phyloP scores from a whole-genome alignment of 352 stramenopile species.

The Phytophthora fragariae region DNA sequence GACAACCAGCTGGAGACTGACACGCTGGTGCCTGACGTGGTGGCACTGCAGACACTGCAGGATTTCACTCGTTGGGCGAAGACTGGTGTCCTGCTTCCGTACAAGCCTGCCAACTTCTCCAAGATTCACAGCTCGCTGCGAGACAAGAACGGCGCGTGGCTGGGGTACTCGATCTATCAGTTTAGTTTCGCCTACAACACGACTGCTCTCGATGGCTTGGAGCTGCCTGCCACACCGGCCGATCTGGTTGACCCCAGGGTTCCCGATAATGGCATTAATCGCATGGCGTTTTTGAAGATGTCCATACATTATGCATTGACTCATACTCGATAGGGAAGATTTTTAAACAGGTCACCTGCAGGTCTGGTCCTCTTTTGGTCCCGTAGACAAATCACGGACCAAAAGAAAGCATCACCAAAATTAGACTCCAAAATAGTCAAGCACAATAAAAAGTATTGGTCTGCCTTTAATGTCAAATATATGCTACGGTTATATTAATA shows the following conservation, averaged over 20 bases:
- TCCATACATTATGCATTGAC: no score
- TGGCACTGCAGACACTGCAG: conserved; percentile 24
- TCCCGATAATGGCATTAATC: no score
- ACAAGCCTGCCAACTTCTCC: conserved; percentile 64
- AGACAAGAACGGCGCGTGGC: conserved; percentile 39
- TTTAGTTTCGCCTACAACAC: conserved; percentile 56
- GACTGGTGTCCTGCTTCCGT: conserved; percentile 50
- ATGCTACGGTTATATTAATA: no score
- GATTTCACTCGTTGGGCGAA: conserved; percentile 57
- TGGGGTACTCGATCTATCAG: conserved; percentile 44
- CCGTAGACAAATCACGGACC: no score
- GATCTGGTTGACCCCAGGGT: conserved; percentile 38
- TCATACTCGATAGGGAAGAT: no score
- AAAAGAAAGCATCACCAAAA: no score
- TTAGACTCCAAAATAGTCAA: no score
- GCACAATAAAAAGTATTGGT: no score
- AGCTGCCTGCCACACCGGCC: conserved; percentile 27
- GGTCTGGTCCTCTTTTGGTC: no score
- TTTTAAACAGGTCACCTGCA: no score
- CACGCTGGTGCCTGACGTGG: conserved; percentile 49
- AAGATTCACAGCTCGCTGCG: conserved; percentile 58
- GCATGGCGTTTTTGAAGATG: no score
- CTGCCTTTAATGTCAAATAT: no score
- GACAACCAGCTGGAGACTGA: conserved; percentile 67
- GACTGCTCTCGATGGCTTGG: conserved; percentile 20